These are phyloP conservation scores for Chalaropsis ovoidea DNA, from an alignment of 2,329 filamentous ascomycete genomes.

Conservation along the genomic window DNA sequence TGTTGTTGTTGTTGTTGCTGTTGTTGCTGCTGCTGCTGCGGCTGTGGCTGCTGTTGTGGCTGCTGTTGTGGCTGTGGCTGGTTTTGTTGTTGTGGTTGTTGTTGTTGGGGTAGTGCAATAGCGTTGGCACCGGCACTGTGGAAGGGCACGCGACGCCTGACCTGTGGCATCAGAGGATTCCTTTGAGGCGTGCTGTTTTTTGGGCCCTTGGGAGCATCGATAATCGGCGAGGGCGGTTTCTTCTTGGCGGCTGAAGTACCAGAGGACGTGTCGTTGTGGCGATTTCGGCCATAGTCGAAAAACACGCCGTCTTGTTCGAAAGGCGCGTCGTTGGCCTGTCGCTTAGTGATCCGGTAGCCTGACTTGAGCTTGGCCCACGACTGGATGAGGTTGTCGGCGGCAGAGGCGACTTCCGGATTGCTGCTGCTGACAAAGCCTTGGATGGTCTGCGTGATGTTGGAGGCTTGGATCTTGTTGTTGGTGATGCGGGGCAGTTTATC, in stretches of 20 bases:
- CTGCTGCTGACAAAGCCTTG: constrained; percentile 55
- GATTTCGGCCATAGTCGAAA: constrained; percentile 14
- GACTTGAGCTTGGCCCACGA: constrained; percentile 85
- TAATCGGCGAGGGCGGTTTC: constrained; percentile 49
- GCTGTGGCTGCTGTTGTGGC: background rate
- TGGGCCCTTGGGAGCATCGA: constrained; percentile 48
- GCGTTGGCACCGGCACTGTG: constrained; percentile 35
- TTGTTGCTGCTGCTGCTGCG: background rate
- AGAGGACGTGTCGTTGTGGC: constrained; percentile 18
- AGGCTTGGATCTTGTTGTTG: constrained; percentile 92
- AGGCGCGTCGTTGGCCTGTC: constrained; percentile 46
- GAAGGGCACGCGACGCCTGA: constrained; percentile 34
- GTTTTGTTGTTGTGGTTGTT: background rate
- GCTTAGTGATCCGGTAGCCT: constrained; percentile 83
- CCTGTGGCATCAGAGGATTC: constrained; percentile 29
- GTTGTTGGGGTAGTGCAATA: constrained; percentile 31
- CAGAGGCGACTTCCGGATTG: constrained; percentile 63
- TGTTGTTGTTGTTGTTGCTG: constrained; percentile 4
- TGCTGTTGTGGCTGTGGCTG: too few species aligned
- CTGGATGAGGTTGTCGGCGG: constrained; percentile 61
- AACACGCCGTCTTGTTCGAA: constrained; percentile 21
- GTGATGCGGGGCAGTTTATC: constrained; percentile 82
- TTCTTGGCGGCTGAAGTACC: constrained; percentile 35
- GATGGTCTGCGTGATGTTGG: constrained; percentile 81
- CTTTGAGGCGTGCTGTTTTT: constrained; percentile 51